phyloP scores from a whole-genome alignment of 2,329 filamentous ascomycete genomes.

The Didymosphaeria variabile region DNA sequence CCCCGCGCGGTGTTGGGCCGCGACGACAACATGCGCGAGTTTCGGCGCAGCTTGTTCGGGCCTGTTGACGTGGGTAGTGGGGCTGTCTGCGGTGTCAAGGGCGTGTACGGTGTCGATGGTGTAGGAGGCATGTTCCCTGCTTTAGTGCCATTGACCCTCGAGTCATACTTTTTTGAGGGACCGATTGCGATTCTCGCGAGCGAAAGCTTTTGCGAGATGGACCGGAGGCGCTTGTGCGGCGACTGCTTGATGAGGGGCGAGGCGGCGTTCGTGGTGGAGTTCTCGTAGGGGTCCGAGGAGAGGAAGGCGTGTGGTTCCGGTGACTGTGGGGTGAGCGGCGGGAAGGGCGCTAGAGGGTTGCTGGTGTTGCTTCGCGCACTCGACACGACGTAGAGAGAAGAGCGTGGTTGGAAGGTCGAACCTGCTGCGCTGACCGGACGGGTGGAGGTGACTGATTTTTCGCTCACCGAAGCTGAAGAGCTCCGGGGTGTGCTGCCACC shows the following conservation, averaged over 20 bases:
- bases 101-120: conserved; percentile 42
- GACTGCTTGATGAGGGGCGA: conserved; percentile 45
- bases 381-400: conserved; percentile 39
- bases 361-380: conserved; percentile 28
- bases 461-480: conserved; percentile 33
- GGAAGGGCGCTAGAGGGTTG: conserved; percentile 33
- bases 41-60: conserved; percentile 39
- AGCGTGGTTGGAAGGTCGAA: conserved; percentile 25
- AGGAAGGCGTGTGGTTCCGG: conserved; percentile 48
- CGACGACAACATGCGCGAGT: conserved; percentile 36
- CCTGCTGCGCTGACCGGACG: conserved; percentile 35
- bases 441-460: conserved; percentile 21
- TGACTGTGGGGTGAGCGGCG: conserved; percentile 40
- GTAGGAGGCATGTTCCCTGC: conserved; percentile 30
- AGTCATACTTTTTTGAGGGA: conserved; percentile 44
- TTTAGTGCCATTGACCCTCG: conserved; percentile 31
- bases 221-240: conserved; percentile 48
- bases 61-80: conserved; percentile 28
- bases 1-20: conserved; percentile 31
- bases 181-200: conserved; percentile 50
- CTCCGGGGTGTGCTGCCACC: conserved; percentile 37
- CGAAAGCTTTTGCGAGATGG: conserved; percentile 49
- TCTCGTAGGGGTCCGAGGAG: conserved; percentile 50
- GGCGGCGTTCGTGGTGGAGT: conserved; percentile 35
- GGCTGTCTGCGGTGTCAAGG: conserved; percentile 45